phyloP scores from a whole-genome alignment of 306 rosid genomes.

The Quillaja saponaria region DNA sequence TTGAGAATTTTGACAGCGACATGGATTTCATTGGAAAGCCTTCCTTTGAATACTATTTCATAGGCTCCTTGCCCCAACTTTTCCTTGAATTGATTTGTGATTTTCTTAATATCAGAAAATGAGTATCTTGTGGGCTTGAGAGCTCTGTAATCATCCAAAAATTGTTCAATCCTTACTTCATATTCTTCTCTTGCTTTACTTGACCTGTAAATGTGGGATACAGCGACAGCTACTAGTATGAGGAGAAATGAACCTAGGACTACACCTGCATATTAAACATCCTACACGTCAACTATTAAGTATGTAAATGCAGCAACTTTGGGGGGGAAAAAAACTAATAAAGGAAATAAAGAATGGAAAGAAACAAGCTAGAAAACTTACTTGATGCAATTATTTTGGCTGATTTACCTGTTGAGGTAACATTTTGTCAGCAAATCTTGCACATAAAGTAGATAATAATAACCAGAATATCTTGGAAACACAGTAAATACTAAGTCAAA shows the following conservation, averaged over 20 bases:
- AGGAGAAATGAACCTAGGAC: not conserved
- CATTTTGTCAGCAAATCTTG: too few relatives aligned
- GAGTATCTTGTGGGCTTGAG: constrained; percentile 21
- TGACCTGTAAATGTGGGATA: too few relatives aligned
- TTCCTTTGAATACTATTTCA: constrained; percentile 22
- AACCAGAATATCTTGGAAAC: too few relatives aligned
- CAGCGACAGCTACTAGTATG: not conserved
- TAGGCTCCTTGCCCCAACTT: constrained; percentile 24
- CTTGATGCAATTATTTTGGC: not conserved
- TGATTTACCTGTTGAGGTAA: too few relatives aligned
- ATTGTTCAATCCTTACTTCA: constrained; percentile 14
- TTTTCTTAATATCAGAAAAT: constrained; percentile 18
- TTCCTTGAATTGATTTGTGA: constrained; percentile 10
- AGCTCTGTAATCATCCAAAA: constrained; percentile 20
- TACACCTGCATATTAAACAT: constrained; percentile 3
- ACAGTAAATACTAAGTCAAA: too few relatives aligned
- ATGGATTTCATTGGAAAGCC: not conserved
- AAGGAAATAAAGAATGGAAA: too few relatives aligned
- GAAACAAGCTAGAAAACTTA: constrained; percentile 1
- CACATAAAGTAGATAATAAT: too few relatives aligned
- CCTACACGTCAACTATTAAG: not conserved
- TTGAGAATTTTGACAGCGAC: constrained; percentile 24
- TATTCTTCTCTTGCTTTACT: constrained; percentile 21
- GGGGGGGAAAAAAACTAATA: too few relatives aligned
- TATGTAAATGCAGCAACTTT: too few relatives aligned